A percentile compares a stretch with the other conserved stretches of the same genome.
Evolutionary conservation across 1,284 basidiomycete genomes (phyloP).

Genomic region (Cutaneotrichosporon spelunceum): DNA sequence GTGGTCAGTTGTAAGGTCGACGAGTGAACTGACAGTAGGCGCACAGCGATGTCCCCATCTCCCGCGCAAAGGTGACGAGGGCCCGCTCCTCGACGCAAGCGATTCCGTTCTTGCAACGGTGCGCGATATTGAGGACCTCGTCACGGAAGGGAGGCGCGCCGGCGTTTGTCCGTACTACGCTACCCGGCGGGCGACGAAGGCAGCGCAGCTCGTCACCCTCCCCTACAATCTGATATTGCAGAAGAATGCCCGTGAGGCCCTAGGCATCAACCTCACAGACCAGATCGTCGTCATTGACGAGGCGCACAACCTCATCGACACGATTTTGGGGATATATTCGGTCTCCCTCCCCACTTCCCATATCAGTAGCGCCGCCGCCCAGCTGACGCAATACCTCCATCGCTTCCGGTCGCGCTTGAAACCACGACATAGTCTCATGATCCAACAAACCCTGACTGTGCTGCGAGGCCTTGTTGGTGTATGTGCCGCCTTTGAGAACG

Average conservation of each 20-base stretch:
- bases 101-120: conserved; percentile 83
- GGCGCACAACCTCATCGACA: conserved; percentile 90
- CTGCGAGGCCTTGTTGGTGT: conserved; percentile 65
- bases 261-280: conserved; percentile 76
- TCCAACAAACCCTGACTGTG: conserved; percentile 73
- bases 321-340: conserved; percentile 80
- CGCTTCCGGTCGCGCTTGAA: conserved; percentile 75
- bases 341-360: conserved; percentile 62
- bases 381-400: conserved; percentile 73
- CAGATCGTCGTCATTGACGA: conserved; percentile 92
- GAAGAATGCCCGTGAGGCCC: conserved; percentile 74
- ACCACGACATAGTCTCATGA: conserved; percentile 69
- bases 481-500: conserved; percentile 56
- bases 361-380: conserved; percentile 65
- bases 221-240: conserved; percentile 93
- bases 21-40: conserved; percentile 43
- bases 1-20: conserved; percentile 55
- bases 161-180: conserved; percentile 92
- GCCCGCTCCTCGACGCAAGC: conserved; percentile 73
- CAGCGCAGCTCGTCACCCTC: conserved; percentile 85
- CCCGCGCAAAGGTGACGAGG: conserved; percentile 69
- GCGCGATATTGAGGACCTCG: conserved; percentile 92
- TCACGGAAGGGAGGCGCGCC: conserved; percentile 62
- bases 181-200: conserved; percentile 76
- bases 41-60: conserved; percentile 71